Evolutionary conservation across 192 early-diverging fungal species (phyloP).

Genomic region (Coemansia aciculifera): DNA sequence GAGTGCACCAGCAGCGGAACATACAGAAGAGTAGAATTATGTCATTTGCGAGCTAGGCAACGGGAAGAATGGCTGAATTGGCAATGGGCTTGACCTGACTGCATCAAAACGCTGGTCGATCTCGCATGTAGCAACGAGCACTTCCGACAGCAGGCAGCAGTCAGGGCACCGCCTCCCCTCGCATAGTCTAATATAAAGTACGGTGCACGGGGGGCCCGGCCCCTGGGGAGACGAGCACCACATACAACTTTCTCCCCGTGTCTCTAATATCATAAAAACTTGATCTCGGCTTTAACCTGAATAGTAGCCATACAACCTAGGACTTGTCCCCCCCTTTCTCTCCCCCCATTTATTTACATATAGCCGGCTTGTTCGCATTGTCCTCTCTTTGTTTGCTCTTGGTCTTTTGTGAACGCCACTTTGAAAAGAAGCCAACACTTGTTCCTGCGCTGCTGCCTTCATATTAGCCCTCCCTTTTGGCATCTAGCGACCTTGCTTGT

Average conservation of each 20-base stretch:
- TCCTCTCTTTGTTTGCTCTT: background rate
- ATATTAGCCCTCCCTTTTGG: background rate
- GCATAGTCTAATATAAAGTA: constrained; percentile 10
- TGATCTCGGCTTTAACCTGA: background rate
- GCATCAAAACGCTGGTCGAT: constrained; percentile 7
- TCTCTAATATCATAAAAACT: background rate
- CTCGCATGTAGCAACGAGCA: constrained; percentile 1
- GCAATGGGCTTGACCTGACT: background rate
- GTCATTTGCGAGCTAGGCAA: constrained; percentile 18
- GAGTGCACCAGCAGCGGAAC: background rate
- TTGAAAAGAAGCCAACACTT: background rate
- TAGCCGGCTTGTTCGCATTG: background rate
- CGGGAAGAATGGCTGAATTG: background rate
- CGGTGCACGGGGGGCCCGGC: background rate
- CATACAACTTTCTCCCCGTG: background rate
- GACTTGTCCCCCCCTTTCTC: background rate
- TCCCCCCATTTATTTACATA: background rate
- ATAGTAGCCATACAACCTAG: background rate
- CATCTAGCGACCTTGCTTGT: background rate
- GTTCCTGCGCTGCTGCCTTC: background rate
- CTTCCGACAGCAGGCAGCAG: background rate
- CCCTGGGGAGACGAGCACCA: background rate
- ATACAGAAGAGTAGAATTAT: constrained; percentile 20
- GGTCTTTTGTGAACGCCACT: background rate
- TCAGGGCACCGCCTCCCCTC: background rate